Evolutionary conservation across 2,329 filamentous ascomycete species (phyloP).

Genomic region (Gnomoniopsis sp.): DNA sequence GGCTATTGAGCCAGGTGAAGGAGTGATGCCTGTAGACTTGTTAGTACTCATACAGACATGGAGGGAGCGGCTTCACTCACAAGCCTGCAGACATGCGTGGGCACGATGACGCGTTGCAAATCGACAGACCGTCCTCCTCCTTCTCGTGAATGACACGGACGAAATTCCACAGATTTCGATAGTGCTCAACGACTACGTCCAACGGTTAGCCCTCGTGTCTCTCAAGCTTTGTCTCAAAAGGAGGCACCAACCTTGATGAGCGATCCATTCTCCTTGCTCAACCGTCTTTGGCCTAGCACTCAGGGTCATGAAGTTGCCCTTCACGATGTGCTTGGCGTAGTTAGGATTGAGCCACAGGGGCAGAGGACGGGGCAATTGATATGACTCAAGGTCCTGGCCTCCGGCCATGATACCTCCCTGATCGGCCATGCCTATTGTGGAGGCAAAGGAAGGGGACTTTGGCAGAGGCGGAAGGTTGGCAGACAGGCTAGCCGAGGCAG

Average conservation of each 20-base stretch:
- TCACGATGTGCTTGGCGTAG: constrained; percentile 84
- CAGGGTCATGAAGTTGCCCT: constrained; percentile 95
- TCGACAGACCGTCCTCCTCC: constrained; percentile 70
- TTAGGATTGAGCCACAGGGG: constrained; percentile 73
- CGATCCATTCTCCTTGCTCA: constrained; percentile 92
- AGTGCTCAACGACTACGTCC: constrained; percentile 79
- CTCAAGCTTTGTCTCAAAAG: neutral
- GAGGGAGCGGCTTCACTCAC: constrained; percentile 53
- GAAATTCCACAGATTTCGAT: constrained; percentile 83
- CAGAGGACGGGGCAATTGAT: constrained; percentile 63
- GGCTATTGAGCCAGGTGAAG: constrained; percentile 92
- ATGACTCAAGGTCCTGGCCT: constrained; percentile 55
- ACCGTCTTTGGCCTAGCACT: constrained; percentile 91
- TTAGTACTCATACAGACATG: constrained; percentile 6
- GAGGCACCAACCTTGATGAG: constrained; percentile 73
- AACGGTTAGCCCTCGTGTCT: constrained; percentile 2
- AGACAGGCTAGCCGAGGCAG: constrained; percentile 43
- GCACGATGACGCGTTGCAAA: constrained; percentile 82
- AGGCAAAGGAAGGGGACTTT: constrained; percentile 60
- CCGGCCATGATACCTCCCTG: constrained; percentile 44
- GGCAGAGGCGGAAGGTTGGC: constrained; percentile 60
- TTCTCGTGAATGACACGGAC: constrained; percentile 84
- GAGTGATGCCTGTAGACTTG: constrained; percentile 67
- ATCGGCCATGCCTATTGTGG: constrained; percentile 68
- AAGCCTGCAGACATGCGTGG: constrained; percentile 91